Base-by-base conservation (phyloP, 768 basidiomycete species). In the Macrolepiota albuminosa region DNA sequence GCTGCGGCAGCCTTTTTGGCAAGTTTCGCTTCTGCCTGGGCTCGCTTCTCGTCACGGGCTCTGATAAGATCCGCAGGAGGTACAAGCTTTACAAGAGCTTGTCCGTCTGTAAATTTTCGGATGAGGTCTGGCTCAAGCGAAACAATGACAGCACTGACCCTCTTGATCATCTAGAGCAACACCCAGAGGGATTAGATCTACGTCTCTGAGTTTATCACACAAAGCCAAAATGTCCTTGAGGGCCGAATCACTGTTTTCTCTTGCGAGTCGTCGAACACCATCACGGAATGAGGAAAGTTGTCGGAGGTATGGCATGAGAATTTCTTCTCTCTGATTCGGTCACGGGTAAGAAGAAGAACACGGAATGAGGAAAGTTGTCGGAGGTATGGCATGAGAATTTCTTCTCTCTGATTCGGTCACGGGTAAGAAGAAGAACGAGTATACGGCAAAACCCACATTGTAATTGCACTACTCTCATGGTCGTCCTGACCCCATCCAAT, bases 91-190 rank as follows among this genome's bases (percentile, higher is more conserved):
- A 97, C 90, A 34, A 98, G 85, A 4, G 96, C 96, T 68, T 86
- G 87, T n/a, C 95, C 95, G 76, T 95, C 95, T 95, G 64, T 34
- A 34, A 26, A 48, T 56, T 58, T 55, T 24, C 21, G 10, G 46
- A 10, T 26, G 66, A 50, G 62, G 48, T 29, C 37, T 43, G 26
- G 21, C 42, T 10, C 42, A 52, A 54, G 9, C 36, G 26, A 33
- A 34, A 26, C 36, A 51, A 24, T 16, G 54, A 59, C 14, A 40
- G 26, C 37, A 71, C 76, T 54, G 62, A 87, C 94, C 94, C 79
- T 95, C 93, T 76, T 94, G 93, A 76, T 99, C 97, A 70, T 98
- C 97, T 37, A 99, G 77, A 8, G 95, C 95, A 6, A 99, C 93
- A 8, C 97, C 97, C 53, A 98, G 78, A n/a, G 94, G 88, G 46